phyloP scores from a whole-genome alignment of 139 green algal species.

The Chlorella sorokiniana region DNA sequence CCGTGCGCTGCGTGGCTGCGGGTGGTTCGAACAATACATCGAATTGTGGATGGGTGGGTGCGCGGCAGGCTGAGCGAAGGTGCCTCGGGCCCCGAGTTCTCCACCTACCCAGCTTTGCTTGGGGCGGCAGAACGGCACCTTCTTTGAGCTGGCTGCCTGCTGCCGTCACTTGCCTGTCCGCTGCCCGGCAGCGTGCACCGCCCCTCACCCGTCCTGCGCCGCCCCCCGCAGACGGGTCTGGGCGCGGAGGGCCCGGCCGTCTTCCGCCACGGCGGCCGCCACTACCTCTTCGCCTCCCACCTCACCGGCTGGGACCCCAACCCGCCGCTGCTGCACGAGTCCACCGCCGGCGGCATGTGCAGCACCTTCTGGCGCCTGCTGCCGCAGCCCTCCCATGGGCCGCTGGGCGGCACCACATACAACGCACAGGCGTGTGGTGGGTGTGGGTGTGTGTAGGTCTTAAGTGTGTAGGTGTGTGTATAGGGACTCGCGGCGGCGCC shows the following conservation, averaged over 20 bases:
- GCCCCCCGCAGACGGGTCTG: not conserved
- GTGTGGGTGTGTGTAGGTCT: not conserved
- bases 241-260: conserved; percentile 16
- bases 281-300: conserved; percentile 25
- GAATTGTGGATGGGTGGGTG: no score
- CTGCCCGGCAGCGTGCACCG: not conserved
- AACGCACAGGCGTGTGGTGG: not conserved
- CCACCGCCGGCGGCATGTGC: conserved; percentile 19
- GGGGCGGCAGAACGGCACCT: no score
- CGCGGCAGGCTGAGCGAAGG: no score
- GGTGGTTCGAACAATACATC: no score
- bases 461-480: no score
- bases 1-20: not conserved
- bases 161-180: not conserved
- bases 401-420: conserved; percentile 1
- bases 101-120: no score
- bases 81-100: no score
- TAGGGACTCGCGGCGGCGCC: not conserved
- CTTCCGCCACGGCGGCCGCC: not conserved
- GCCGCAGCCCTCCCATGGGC: conserved; percentile 10
- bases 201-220: not conserved
- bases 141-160: no score
- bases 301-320: conserved; percentile 29
- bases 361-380: conserved; percentile 10
- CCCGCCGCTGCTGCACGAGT: conserved; percentile 12